Conservation (phyloP, 2,329 filamentous ascomycete genomes). For the Pseudophaeomoniella oleicola region DNA sequence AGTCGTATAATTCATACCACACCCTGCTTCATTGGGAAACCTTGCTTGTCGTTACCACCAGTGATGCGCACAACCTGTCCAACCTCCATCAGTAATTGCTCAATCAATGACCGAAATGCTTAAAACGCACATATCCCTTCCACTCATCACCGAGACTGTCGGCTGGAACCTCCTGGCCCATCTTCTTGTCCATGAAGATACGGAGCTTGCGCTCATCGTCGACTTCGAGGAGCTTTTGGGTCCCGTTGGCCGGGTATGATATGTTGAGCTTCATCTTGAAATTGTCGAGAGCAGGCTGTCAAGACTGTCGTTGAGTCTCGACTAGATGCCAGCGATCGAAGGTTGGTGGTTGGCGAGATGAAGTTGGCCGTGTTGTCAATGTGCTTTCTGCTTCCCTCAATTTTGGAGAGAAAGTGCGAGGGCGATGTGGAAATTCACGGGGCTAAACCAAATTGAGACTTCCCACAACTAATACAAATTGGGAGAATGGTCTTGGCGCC, state of each 20-base stretch:
- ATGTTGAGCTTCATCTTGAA: constrained; percentile 57
- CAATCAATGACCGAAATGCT: not conserved
- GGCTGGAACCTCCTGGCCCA: constrained; percentile 60
- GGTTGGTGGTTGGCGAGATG: not conserved
- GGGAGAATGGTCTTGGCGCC: too few species aligned
- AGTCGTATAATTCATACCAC: constrained; percentile 37
- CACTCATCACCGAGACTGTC: constrained; percentile 97
- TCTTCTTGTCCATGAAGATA: constrained; percentile 97
- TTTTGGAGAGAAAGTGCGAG: not conserved
- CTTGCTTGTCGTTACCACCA: constrained; percentile 99
- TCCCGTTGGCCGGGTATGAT: constrained; percentile 96
- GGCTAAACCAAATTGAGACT: not conserved
- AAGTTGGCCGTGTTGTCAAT: not conserved
- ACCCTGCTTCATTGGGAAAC: constrained; percentile 99
- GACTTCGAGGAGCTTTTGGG: constrained; percentile 97
- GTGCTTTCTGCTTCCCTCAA: not conserved
- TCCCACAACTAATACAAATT: too few species aligned
- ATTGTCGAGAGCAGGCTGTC: not conserved
- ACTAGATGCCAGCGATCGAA: not conserved
- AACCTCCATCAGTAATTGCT: constrained; percentile 5
- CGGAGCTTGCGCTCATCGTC: constrained; percentile 99
- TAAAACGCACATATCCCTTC: constrained; percentile 89
- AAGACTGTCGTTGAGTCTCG: not conserved
- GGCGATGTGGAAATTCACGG: not conserved
- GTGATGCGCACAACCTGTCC: constrained; percentile 48